Conservation (phyloP, 2,329 filamentous ascomycete species). For the Cytospora leucostoma region DNA sequence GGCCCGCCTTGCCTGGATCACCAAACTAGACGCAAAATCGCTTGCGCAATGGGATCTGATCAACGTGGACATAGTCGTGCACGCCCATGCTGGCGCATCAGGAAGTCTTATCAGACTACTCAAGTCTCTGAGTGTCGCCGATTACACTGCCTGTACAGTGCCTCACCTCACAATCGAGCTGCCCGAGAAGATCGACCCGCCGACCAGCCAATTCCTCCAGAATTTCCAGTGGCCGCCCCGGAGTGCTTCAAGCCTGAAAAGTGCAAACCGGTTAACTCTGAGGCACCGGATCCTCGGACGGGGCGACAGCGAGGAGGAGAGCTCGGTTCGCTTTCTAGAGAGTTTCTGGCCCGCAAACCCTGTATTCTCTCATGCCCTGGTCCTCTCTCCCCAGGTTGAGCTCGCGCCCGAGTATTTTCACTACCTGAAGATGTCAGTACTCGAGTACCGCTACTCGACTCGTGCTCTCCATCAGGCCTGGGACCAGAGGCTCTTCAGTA, state of each 20-base stretch:
- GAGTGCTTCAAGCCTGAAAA: constrained; percentile 40
- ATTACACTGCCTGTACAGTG: constrained; percentile 68
- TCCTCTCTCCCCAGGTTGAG: constrained; percentile 80
- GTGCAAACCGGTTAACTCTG: constrained; percentile 63
- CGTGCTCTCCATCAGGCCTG: constrained; percentile 45
- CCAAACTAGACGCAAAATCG: constrained; percentile 61
- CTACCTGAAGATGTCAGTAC: constrained; percentile 68
- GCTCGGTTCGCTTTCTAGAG: constrained; percentile 76
- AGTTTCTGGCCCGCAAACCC: constrained; percentile 78
- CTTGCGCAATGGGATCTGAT: constrained; percentile 66
- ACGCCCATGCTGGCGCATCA: constrained; percentile 69
- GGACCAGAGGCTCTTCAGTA: constrained; percentile 66
- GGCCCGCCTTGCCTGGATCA: constrained; percentile 73
- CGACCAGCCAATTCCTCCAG: constrained; percentile 63
- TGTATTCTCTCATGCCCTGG: constrained; percentile 70
- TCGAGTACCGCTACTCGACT: constrained; percentile 76
- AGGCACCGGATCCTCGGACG: constrained; percentile 70
- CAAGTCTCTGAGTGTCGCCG: constrained; percentile 71
- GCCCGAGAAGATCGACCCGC: constrained; percentile 67
- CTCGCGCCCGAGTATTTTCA: constrained; percentile 81
- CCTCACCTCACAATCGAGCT: constrained; percentile 86
- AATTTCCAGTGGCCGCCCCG: constrained; percentile 68
- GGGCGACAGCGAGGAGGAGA: constrained; percentile 65
- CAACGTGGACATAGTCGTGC: constrained; percentile 79
- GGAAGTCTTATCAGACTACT: constrained; percentile 77